A percentile compares a stretch with the other conserved stretches of the same genome.
Conservation (phyloP, 148 eudicot species). For the Cornus suecica region DNA sequence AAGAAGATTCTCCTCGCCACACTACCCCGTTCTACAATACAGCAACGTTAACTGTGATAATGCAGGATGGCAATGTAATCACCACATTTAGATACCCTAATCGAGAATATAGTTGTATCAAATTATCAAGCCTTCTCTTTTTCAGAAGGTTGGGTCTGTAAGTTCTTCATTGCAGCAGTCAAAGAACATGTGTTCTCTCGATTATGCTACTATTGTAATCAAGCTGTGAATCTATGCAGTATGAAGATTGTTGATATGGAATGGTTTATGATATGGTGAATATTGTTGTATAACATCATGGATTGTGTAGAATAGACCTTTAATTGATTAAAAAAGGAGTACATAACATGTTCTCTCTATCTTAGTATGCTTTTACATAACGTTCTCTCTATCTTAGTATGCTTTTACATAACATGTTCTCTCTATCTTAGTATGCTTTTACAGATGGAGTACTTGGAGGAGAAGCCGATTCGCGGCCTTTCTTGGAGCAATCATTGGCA, state of each 20-base stretch:
- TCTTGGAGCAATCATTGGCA: slow-evolving; percentile 51
- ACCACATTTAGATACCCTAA: too few species aligned
- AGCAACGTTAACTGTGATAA: not conserved
- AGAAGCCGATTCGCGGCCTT: slow-evolving; percentile 24
- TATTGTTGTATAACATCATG: not conserved
- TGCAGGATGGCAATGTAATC: too few species aligned
- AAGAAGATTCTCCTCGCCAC: slow-evolving; percentile 35
- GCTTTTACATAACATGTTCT: not conserved
- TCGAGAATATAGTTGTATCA: too few species aligned
- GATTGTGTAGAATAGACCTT: too few species aligned
- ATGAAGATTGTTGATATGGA: not conserved
- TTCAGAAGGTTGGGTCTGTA: not conserved
- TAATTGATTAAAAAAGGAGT: too few species aligned
- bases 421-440: slow-evolving; percentile 30
- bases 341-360: not conserved
- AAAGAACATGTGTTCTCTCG: not conserved
- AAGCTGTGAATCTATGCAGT: not conserved
- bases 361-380: slow-evolving; percentile 41
- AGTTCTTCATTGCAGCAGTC: not conserved
- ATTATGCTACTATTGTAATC: not conserved
- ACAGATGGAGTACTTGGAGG: slow-evolving; percentile 40
- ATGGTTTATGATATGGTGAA: not conserved
- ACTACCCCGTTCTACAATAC: not conserved
- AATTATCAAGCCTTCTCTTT: not conserved
- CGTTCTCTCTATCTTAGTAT: too few species aligned